A percentile compares a stretch with the other conserved stretches of the same genome.
Evolutionary conservation across 139 green algal species (phyloP).

Genomic region (Picochlorum sp.): DNA sequence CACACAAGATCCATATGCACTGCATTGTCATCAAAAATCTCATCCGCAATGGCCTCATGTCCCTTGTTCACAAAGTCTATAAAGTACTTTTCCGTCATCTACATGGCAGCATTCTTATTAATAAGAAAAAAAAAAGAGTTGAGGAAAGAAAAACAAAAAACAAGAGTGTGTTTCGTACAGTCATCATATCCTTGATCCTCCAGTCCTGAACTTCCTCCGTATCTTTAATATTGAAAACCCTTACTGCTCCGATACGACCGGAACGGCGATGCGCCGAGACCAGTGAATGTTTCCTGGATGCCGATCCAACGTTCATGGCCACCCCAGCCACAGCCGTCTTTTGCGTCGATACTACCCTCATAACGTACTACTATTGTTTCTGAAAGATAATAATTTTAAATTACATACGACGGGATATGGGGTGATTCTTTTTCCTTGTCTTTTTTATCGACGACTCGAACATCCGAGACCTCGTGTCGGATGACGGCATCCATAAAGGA

Average conservation of each 20-base stretch:
- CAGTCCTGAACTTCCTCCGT: constrained; percentile 12
- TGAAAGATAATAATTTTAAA: no score
- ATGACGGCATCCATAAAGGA: background rate
- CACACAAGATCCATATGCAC: constrained; percentile 19
- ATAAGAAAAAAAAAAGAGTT: no score
- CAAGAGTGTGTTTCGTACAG: background rate
- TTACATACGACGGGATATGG: no score
- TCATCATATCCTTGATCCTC: constrained; percentile 25
- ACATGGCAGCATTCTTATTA: background rate
- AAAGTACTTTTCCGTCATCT: constrained; percentile 21
- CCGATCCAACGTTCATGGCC: background rate
- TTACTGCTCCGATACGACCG: background rate
- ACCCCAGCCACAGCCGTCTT: background rate
- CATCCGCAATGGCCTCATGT: constrained; percentile 6
- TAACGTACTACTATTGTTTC: no score
- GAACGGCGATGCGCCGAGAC: no score
- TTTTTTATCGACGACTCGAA: no score
- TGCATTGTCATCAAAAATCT: constrained; percentile 12
- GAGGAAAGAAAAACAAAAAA: no score
- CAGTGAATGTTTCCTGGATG: no score
- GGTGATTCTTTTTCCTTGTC: background rate
- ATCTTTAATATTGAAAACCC: constrained; percentile 1
- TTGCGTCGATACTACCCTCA: no score
- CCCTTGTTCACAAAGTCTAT: constrained; percentile 25
- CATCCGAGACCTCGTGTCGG: background rate